Conservation (phyloP, 2,329 filamentous ascomycete species). For the Phoma sp. region DNA sequence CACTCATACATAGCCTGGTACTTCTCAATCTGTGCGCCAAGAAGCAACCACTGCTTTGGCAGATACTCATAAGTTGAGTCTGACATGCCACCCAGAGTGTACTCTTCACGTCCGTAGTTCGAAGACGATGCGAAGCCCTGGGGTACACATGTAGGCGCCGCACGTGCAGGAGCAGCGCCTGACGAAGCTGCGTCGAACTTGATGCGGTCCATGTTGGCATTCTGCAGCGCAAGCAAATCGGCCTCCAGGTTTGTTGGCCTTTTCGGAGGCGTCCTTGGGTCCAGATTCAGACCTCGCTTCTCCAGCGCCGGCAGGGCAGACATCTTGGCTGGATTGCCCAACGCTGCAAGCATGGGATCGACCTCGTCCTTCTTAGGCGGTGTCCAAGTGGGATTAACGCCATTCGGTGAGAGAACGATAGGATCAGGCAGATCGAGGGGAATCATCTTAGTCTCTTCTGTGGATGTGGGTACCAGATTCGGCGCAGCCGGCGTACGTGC, state of each 20-base stretch:
- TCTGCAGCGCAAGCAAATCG: slow-evolving; percentile 12
- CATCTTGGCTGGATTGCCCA: slow-evolving; percentile 19
- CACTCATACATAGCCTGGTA: slow-evolving; percentile 65
- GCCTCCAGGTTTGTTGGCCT: slow-evolving; percentile 9
- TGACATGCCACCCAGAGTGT: slow-evolving; percentile 49
- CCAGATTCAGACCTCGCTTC: slow-evolving; percentile 34
- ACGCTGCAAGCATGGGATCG: slow-evolving; percentile 16
- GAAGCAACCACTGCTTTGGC: slow-evolving; percentile 55
- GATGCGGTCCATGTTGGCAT: slow-evolving; percentile 1
- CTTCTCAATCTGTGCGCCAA: slow-evolving; percentile 54
- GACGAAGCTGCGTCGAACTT: slow-evolving; percentile 6
- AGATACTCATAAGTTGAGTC: slow-evolving; percentile 53
- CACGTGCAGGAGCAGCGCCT: slow-evolving; percentile 16
- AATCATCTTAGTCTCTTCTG: slow-evolving; percentile 40
- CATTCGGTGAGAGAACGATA: slow-evolving; percentile 31
- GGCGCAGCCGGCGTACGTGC: too few relatives aligned
- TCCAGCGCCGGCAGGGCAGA: slow-evolving; percentile 17
- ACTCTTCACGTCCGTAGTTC: slow-evolving; percentile 53
- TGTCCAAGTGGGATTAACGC: slow-evolving; percentile 22
- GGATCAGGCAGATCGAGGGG: slow-evolving; percentile 39
- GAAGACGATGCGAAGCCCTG: slow-evolving; percentile 63
- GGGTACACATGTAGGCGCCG: slow-evolving; percentile 38
- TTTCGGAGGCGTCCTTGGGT: slow-evolving; percentile 19
- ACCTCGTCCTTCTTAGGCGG: slow-evolving; percentile 10
- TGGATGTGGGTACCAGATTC: not conserved